Percentiles rank a stretch among this genome's conserved stretches.
These are phyloP conservation scores for Pseudogymnoascus sp. DNA, from an alignment of 2,329 filamentous ascomycete genomes.

Conservation along the genomic window DNA sequence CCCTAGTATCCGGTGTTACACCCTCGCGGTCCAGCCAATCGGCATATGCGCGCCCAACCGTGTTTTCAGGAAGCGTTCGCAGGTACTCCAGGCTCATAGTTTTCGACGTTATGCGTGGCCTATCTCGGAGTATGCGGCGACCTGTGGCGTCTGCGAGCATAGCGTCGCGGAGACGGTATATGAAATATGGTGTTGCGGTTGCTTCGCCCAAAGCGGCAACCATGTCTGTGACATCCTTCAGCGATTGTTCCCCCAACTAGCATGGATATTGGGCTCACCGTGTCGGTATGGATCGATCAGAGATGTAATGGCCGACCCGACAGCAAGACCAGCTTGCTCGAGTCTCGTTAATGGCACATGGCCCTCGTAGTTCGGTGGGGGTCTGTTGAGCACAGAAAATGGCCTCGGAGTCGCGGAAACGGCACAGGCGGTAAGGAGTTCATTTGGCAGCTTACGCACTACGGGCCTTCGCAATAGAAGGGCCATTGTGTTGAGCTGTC, in stretches of 20 bases:
- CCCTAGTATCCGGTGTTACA: constrained; percentile 83
- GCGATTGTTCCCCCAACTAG: constrained; percentile 9
- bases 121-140: constrained; percentile 80
- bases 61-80: constrained; percentile 61
- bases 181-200: constrained; percentile 91
- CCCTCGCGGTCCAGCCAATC: constrained; percentile 90
- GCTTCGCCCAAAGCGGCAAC: constrained; percentile 92
- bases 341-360: constrained; percentile 79
- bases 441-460: constrained; percentile 19
- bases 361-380: constrained; percentile 78
- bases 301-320: constrained; percentile 55
- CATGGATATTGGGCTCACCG: constrained; percentile 32
- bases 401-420: constrained; percentile 27
- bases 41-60: constrained; percentile 74
- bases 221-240: constrained; percentile 54
- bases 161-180: constrained; percentile 78
- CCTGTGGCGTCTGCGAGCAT: constrained; percentile 84
- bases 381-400: constrained; percentile 81
- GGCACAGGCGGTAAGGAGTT: constrained; percentile 21
- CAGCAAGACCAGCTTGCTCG: constrained; percentile 65
- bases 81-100: constrained; percentile 58
- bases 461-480: constrained; percentile 18
- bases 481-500: constrained; percentile 18
- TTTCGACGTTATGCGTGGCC: constrained; percentile 75
- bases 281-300: constrained; percentile 65